Base-by-base conservation (phyloP, 2,329 filamentous ascomycete genomes). In the Tolypocladium pustulatum region DNA sequence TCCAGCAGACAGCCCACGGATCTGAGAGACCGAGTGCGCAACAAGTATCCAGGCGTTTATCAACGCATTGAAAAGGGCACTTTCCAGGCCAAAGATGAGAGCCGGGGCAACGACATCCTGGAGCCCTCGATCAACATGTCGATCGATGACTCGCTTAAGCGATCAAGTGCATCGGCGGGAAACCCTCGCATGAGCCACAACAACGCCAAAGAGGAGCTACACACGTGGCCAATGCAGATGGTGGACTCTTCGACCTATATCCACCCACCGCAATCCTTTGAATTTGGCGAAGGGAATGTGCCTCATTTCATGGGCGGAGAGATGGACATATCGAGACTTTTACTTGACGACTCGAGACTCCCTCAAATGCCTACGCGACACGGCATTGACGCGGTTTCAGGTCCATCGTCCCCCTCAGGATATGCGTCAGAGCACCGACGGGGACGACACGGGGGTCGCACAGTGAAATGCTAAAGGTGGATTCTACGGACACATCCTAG, bases 1-100 rank as follows among this genome's bases (percentile, higher is more conserved):
- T 77, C 79, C 5, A 80, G 69, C 60, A 75, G 84, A 52, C 81
- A 85, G 62, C 83, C 84, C 1, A 87, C 84, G 0, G 84, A 87
- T 65, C 68, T 87, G 56, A 76, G 84, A 61, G 84, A 87, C 62
- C 77, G 84, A 27, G 77, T 86, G 37, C 78, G 84, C 51, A 87
- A 87, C 69, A 86, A 84, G 64, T 85, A 84, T 63, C 81, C 82
- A 3, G 78, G 78, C 17, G 79, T 82, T 37, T 86, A 83, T 64
- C 75, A 78, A 30, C 73, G 74, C 57, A 81, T 83, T 53, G 81
- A 84, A 65, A 83, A 83, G 69, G 78, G 79, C 37, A 72, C 74
- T 4, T 76, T 81, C 58, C 76, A 78, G 53, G 66, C 73, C 60
- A 76, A 78, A 63, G 75, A 80, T 17, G 67, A 69, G 10, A 65